These are phyloP conservation scores for Pythium monospermum DNA, from an alignment of 352 stramenopile species.

Conservation along the genomic window DNA sequence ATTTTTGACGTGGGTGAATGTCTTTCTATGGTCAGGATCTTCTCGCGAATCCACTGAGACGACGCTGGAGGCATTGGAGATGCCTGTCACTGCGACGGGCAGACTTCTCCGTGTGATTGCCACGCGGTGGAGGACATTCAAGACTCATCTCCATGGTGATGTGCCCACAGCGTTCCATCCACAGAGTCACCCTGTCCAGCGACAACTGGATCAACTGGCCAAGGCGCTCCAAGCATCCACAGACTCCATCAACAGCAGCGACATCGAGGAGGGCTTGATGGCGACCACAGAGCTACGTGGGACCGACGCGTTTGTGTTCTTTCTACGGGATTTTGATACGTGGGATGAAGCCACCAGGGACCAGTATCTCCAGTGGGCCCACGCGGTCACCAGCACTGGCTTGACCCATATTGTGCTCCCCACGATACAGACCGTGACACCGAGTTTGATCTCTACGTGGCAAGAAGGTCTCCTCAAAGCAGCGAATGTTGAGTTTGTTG, in stretches of 20 bases:
- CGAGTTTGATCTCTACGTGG: slow-evolving; percentile 32
- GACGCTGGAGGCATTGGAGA: slow-evolving; percentile 30
- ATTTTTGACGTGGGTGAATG: neutral
- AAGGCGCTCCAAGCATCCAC: neutral
- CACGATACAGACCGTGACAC: slow-evolving; percentile 40
- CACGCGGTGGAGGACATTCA: slow-evolving; percentile 35
- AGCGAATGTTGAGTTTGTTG: slow-evolving; percentile 38
- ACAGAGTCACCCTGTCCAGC: slow-evolving; percentile 6
- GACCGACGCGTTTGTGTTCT: slow-evolving; percentile 36
- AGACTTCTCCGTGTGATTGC: slow-evolving; percentile 25
- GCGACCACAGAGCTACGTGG: neutral
- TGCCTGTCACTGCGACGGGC: slow-evolving; percentile 21
- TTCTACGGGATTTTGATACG: slow-evolving; percentile 48
- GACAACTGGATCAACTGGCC: slow-evolving; percentile 8
- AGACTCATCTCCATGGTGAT: slow-evolving; percentile 34
- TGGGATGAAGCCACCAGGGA: slow-evolving; percentile 29
- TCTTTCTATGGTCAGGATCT: slow-evolving; percentile 23
- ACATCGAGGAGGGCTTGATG: too few relatives aligned
- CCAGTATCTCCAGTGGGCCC: slow-evolving; percentile 44
- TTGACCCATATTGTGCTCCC: slow-evolving; percentile 59
- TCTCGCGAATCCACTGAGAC: slow-evolving; percentile 26
- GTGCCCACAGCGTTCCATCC: slow-evolving; percentile 39
- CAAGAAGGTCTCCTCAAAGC: slow-evolving; percentile 31
- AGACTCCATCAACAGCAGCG: neutral
- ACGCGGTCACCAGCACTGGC: slow-evolving; percentile 34